Conservation (phyloP, 768 basidiomycete genomes). For the Trametes coccinea region DNA sequence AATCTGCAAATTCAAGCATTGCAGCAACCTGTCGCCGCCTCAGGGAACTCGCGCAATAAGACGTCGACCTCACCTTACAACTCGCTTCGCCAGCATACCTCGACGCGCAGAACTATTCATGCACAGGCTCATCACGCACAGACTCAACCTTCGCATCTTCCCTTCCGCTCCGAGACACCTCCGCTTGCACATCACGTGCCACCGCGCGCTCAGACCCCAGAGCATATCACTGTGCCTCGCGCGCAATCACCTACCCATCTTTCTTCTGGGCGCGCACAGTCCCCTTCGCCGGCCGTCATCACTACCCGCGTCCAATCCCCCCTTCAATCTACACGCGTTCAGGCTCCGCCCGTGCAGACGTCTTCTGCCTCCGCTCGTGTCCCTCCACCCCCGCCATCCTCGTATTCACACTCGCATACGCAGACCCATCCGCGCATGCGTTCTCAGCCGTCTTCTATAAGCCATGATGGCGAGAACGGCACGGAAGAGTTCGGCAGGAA, state of each 20-base stretch:
- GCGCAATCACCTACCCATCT: slow-evolving; percentile 9
- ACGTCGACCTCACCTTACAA: slow-evolving; percentile 6
- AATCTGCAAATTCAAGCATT: slow-evolving; percentile 12
- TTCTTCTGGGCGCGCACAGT: slow-evolving; percentile 8
- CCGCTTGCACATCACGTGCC: slow-evolving; percentile 8
- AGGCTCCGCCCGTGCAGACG: slow-evolving; percentile 10
- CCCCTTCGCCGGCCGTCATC: slow-evolving; percentile 8
- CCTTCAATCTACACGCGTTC: slow-evolving; percentile 13
- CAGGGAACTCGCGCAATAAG: slow-evolving; percentile 5
- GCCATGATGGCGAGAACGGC: slow-evolving; percentile 6
- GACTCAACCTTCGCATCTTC: slow-evolving; percentile 4
- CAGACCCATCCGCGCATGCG: slow-evolving; percentile 10
- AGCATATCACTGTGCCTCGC: slow-evolving; percentile 4
- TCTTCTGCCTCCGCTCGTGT: neutral
- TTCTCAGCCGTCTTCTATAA: slow-evolving; percentile 6
- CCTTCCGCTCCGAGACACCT: slow-evolving; percentile 20
- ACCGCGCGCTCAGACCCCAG: slow-evolving; percentile 8
- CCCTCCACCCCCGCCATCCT: slow-evolving; percentile 5
- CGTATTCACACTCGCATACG: slow-evolving; percentile 5
- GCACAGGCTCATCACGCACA: neutral
- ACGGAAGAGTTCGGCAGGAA: slow-evolving; percentile 9
- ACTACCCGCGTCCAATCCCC: slow-evolving; percentile 22
- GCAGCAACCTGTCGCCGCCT: neutral
- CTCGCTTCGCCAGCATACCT: slow-evolving; percentile 12
- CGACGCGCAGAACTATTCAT: neutral